These are phyloP conservation scores for Pythium dissimile DNA, from an alignment of 352 stramenopile species.

Conservation along the genomic window DNA sequence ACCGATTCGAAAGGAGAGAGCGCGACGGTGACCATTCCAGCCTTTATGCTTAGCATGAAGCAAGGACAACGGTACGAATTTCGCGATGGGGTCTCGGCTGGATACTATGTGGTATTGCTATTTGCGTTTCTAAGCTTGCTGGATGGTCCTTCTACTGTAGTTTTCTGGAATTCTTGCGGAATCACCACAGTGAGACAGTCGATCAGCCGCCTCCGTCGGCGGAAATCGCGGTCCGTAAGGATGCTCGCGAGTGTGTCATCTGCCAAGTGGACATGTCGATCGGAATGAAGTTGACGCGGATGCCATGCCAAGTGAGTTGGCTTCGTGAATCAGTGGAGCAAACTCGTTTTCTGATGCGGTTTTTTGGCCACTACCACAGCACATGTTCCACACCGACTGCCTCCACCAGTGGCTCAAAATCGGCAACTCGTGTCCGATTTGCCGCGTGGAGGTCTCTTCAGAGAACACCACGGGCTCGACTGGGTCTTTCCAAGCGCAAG, in stretches of 20 bases:
- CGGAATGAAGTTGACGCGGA: slow-evolving; percentile 56
- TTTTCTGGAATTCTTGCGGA: slow-evolving; percentile 56
- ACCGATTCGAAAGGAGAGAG: slow-evolving; percentile 74
- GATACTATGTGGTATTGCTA: too few relatives aligned
- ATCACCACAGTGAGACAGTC: slow-evolving; percentile 16
- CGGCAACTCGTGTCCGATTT: slow-evolving; percentile 82
- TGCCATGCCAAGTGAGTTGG: slow-evolving; percentile 10
- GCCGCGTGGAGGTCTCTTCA: slow-evolving; percentile 63
- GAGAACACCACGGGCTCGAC: slow-evolving; percentile 31
- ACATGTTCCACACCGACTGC: slow-evolving; percentile 81
- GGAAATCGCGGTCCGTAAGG: slow-evolving; percentile 56
- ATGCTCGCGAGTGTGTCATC: slow-evolving; percentile 77
- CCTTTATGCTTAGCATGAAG: slow-evolving; percentile 78
- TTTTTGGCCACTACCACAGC: slow-evolving; percentile 23
- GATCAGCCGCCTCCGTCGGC: slow-evolving; percentile 22
- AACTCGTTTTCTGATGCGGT: neutral
- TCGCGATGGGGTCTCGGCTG: too few relatives aligned
- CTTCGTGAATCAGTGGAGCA: neutral
- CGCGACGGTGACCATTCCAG: slow-evolving; percentile 49
- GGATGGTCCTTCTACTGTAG: too few relatives aligned
- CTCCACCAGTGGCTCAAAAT: slow-evolving; percentile 81
- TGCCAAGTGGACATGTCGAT: slow-evolving; percentile 78
- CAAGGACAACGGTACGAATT: slow-evolving; percentile 61
- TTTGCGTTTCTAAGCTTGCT: too few relatives aligned
- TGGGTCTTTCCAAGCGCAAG: slow-evolving; percentile 26